A percentile compares a stretch with the other conserved stretches of the same genome.
phyloP scores from a whole-genome alignment of 805 yeast species.

The Hagleromyces aurorensis region DNA sequence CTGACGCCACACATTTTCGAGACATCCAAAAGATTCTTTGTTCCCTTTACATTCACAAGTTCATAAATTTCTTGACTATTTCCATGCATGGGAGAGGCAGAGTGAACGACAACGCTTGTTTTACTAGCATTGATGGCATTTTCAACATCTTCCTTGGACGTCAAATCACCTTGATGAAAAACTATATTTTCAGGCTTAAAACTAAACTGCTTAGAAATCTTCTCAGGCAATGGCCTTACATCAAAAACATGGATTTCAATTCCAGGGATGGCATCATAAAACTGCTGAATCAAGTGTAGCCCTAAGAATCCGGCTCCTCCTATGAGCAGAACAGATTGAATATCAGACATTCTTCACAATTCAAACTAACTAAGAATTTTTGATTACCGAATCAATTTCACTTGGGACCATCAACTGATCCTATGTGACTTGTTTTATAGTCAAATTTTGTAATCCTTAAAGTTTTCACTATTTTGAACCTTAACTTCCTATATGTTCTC shows the following conservation, averaged over 20 bases:
- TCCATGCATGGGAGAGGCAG: constrained; percentile 96
- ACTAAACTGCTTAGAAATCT: constrained; percentile 61
- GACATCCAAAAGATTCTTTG: constrained; percentile 61
- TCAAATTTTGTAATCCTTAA: too few species aligned
- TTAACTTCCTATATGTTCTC: too few species aligned
- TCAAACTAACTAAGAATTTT: too few species aligned
- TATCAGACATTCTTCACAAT: constrained; percentile 13
- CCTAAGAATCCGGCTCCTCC: constrained; percentile 97
- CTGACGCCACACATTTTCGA: constrained; percentile 43
- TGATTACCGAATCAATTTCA: too few species aligned
- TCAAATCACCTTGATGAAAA: constrained; percentile 77
- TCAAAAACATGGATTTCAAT: constrained; percentile 84
- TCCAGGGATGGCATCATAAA: constrained; percentile 52
- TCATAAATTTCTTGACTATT: constrained; percentile 71
- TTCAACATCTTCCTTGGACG: constrained; percentile 60
- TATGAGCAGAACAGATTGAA: constrained; percentile 56
- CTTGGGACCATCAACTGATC: too few species aligned
- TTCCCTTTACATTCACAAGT: constrained; percentile 88
- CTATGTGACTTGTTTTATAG: too few species aligned
- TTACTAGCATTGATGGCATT: constrained; percentile 49
- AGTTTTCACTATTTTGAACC: too few species aligned
- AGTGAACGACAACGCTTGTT: constrained; percentile 80
- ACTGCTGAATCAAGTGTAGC: constrained; percentile 81
- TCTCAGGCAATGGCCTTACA: constrained; percentile 77
- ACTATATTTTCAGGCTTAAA: constrained; percentile 52